phyloP scores from a whole-genome alignment of 2,329 filamentous ascomycete genomes.

The Pseudocercospora musae region DNA sequence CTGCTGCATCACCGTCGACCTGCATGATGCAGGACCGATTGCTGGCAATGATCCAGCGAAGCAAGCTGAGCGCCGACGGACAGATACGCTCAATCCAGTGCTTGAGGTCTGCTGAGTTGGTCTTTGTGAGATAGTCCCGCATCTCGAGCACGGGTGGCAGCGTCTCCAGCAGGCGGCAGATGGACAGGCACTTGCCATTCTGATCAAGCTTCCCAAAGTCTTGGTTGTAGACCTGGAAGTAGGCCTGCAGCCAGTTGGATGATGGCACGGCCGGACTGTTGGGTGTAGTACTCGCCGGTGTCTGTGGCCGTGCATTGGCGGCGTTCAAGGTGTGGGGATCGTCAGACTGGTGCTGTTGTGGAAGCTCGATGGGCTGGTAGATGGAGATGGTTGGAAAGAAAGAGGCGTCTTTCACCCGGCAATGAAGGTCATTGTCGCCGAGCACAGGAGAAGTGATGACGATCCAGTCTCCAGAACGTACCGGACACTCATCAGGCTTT shows the following conservation, averaged over 20 bases:
- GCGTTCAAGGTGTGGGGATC: background rate
- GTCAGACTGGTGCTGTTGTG: background rate
- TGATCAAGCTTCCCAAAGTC: slow-evolving; percentile 57
- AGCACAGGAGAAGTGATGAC: slow-evolving; percentile 23
- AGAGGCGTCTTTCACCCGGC: slow-evolving; percentile 47
- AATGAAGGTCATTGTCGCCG: slow-evolving; percentile 42
- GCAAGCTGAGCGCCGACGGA: slow-evolving; percentile 61
- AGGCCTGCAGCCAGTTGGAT: slow-evolving; percentile 33
- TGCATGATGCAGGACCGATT: slow-evolving; percentile 84
- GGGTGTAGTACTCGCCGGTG: slow-evolving; percentile 11
- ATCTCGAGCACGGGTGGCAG: slow-evolving; percentile 63
- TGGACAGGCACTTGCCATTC: slow-evolving; percentile 47
- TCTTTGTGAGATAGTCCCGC: slow-evolving; percentile 41
- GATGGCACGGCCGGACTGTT: slow-evolving; percentile 16
- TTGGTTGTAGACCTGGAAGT: slow-evolving; percentile 48
- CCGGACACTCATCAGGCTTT: slow-evolving; percentile 27
- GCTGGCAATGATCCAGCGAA: slow-evolving; percentile 87
- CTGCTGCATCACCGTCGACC: slow-evolving; percentile 49
- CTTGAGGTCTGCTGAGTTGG: slow-evolving; percentile 41
- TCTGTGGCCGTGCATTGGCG: slow-evolving; percentile 7
- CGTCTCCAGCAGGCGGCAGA: slow-evolving; percentile 54
- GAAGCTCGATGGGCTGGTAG: slow-evolving; percentile 24
- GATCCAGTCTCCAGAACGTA: slow-evolving; percentile 54
- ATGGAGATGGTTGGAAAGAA: slow-evolving; percentile 45
- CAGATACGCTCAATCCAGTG: slow-evolving; percentile 60